Percentiles rank a stretch among this genome's conserved stretches.
Conservation (phyloP, 257 asterid species). For the Solanum chiquidenum region DNA sequence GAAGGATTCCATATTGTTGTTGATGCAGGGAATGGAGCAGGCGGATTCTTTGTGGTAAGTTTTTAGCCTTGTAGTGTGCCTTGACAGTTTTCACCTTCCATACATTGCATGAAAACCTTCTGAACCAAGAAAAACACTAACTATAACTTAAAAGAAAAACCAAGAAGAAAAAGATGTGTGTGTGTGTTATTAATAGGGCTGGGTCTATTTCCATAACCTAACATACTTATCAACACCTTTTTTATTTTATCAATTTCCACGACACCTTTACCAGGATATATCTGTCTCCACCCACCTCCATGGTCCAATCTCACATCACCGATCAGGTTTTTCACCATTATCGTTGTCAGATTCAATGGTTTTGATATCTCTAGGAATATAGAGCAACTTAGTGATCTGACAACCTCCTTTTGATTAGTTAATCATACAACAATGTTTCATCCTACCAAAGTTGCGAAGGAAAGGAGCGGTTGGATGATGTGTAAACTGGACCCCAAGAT, state of each 20-base stretch:
- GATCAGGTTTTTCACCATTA: background rate
- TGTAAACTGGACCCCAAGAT: background rate
- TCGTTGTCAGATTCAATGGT: background rate
- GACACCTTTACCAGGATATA: background rate
- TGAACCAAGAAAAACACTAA: background rate
- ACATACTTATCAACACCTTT: background rate
- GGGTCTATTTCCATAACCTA: background rate
- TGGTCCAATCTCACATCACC: background rate
- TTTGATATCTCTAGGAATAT: background rate
- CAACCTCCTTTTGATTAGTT: background rate
- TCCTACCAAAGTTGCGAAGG: background rate
- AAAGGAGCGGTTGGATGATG: background rate
- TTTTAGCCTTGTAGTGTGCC: background rate
- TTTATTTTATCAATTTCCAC: background rate
- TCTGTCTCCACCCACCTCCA: background rate
- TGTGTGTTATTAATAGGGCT: background rate
- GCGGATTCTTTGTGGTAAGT: conserved; percentile 94
- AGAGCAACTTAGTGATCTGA: background rate
- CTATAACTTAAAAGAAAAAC: background rate
- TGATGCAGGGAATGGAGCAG: conserved; percentile 99
- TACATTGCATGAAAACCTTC: background rate
- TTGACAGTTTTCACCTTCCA: background rate
- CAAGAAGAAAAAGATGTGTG: background rate
- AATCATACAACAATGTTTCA: background rate
- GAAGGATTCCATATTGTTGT: conserved; percentile 96